Evolutionary conservation across 805 yeast species (phyloP).

Genomic region (Blastobotrys robertii): DNA sequence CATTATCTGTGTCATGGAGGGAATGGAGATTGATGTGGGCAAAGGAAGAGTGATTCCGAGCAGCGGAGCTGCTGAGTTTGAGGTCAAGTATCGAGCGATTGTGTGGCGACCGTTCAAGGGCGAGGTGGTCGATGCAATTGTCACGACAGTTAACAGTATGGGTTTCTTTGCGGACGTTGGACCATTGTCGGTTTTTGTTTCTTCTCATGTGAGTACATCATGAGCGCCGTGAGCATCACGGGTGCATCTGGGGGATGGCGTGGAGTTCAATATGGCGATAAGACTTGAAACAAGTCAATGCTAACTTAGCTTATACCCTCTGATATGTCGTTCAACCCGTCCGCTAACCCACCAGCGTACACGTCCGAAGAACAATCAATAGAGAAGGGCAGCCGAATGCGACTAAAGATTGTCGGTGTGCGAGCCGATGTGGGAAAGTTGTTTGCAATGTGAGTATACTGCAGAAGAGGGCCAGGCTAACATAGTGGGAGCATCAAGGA

Average conservation of each 20-base stretch:
- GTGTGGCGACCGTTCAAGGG: constrained; percentile 99
- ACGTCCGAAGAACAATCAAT: constrained; percentile 91
- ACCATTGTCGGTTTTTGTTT: constrained; percentile 87
- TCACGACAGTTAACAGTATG: constrained; percentile 85
- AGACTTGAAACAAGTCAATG: background rate
- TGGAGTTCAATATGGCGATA: background rate
- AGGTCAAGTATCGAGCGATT: constrained; percentile 90
- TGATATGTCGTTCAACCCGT: constrained; percentile 87
- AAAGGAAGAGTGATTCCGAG: constrained; percentile 87
- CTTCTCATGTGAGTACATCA: constrained; percentile 51
- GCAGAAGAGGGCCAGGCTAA: background rate
- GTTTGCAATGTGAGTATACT: constrained; percentile 56
- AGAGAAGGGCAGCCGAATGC: constrained; percentile 85
- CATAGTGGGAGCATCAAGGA: constrained; percentile 82
- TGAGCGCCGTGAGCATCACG: too few species aligned
- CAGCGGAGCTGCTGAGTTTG: constrained; percentile 91
- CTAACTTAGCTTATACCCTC: constrained; percentile 59
- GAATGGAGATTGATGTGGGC: constrained; percentile 90
- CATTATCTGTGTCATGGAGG: constrained; percentile 90
- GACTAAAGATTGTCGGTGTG: constrained; percentile 94
- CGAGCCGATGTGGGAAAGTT: constrained; percentile 95
- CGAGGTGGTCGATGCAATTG: constrained; percentile 96
- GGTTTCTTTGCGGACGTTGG: constrained; percentile 99
- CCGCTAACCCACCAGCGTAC: constrained; percentile 97
- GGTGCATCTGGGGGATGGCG: background rate